Evolutionary conservation across 2,329 filamentous ascomycete genomes (phyloP), one percentile per base, ranked within the genome.

Genomic region (Rhexocercosporidium sp.): DNA sequence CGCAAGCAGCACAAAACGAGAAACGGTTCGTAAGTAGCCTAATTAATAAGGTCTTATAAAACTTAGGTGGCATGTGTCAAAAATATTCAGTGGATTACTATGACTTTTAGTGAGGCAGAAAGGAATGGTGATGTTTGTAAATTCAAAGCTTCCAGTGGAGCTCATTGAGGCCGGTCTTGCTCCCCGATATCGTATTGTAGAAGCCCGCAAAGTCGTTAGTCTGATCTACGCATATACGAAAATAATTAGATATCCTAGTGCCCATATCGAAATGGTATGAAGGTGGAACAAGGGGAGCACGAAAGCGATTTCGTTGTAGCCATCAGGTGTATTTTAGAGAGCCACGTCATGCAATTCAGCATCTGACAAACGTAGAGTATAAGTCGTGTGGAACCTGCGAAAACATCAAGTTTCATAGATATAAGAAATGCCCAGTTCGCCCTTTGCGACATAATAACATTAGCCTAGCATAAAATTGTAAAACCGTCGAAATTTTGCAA

Each of bases 191-290:
- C 9, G 20, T 46, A 22, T 46, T 46, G 18, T 18, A 46, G 41
- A 46, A 46, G 41, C 9, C 3, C 9, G 20, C 3, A 46, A 46
- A 20, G 41, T 18, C 20, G 18, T 46, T 18, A 20, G 18, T 46
- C 18, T 46, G 41, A 46, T 22, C 41, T 3, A 46, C 41, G 41
- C 20, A 46, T 46, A 46, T 46, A 46, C 41, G 41, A 46, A 46
- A 46, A 46, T 46, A 46, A 46, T 46, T 46, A 46, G 41, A 46
- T 46, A 46, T 46, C 41, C 41, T 46, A 46, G 41, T 46, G 41
- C 41, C 20, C 16, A 46, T n/a, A 18, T 46, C 41, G 18, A 14
- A 46, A 46, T 46, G 18, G 41, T 46, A 46, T 46, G 41, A 46
- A 46, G 41, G 8, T 46, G 18, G 9, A 46, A 20, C 41, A 8